These are phyloP conservation scores for Fusarium sp. DNA, from an alignment of 2,329 filamentous ascomycete genomes.

Conservation along the genomic window DNA sequence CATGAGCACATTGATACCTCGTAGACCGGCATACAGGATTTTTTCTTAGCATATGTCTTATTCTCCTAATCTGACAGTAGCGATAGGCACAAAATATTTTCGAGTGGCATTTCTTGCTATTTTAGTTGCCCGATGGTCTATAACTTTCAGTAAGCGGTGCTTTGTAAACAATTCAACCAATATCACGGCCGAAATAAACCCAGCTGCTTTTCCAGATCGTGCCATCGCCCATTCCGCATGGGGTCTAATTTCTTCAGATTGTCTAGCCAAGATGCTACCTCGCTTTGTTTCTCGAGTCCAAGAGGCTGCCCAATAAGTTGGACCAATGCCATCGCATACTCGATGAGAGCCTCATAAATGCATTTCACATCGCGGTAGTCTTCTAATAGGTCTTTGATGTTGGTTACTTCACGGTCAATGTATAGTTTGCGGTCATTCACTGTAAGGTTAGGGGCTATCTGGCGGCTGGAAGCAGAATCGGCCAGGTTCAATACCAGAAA, in stretches of 20 bases:
- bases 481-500: constrained; percentile 80
- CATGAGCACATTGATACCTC: constrained; percentile 13
- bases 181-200: constrained; percentile 18
- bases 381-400: constrained; percentile 73
- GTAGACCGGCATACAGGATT: background rate
- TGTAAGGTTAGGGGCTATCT: constrained; percentile 73
- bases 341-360: constrained; percentile 87
- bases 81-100: background rate
- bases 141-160: background rate
- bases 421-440: constrained; percentile 72
- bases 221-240: constrained; percentile 79
- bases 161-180: background rate
- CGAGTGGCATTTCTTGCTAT: background rate
- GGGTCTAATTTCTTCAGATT: constrained; percentile 78
- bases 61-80: background rate
- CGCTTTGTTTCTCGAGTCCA: constrained; percentile 53
- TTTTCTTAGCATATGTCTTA: constrained; percentile 3
- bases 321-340: constrained; percentile 73
- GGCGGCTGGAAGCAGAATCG: constrained; percentile 59
- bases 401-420: constrained; percentile 76
- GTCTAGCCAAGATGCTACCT: constrained; percentile 68
- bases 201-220: constrained; percentile 68
- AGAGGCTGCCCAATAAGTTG: constrained; percentile 61
- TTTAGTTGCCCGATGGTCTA: background rate
- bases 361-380: constrained; percentile 76